Conservation (phyloP, 1,284 basidiomycete species). For the Cryptococcus amylolentus region DNA sequence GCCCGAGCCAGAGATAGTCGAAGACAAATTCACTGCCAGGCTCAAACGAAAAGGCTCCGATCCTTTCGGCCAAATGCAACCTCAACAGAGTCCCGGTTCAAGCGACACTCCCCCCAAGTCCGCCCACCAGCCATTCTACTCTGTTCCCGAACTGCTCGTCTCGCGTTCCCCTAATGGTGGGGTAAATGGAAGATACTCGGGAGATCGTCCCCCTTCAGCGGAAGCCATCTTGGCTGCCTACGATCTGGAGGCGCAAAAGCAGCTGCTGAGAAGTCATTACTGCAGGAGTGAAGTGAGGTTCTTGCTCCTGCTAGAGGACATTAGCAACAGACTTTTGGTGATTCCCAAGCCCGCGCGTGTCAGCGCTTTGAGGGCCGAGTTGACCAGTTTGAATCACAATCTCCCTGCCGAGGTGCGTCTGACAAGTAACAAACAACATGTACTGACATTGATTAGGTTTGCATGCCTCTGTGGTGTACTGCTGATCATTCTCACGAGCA, state of each 20-base stretch:
- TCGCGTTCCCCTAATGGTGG: slow-evolving; percentile 9
- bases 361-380: slow-evolving; percentile 88
- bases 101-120: slow-evolving; percentile 25
- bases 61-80: slow-evolving; percentile 36
- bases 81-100: slow-evolving; percentile 4
- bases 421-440: not conserved
- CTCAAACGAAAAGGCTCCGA: slow-evolving; percentile 26
- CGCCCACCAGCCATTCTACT: slow-evolving; percentile 56
- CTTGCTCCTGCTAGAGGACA: slow-evolving; percentile 81
- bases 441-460: slow-evolving; percentile 46
- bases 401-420: slow-evolving; percentile 79
- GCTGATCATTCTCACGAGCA: slow-evolving; percentile 55
- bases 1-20: slow-evolving; percentile 9
- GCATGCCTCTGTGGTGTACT: slow-evolving; percentile 94
- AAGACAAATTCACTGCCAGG: not conserved
- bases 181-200: slow-evolving; percentile 10
- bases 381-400: slow-evolving; percentile 93
- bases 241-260: slow-evolving; percentile 62
- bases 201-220: slow-evolving; percentile 51
- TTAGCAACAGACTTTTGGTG: slow-evolving; percentile 85
- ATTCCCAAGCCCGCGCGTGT: slow-evolving; percentile 92
- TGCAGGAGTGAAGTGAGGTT: slow-evolving; percentile 92
- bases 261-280: slow-evolving; percentile 81
- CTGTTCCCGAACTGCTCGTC: slow-evolving; percentile 55
- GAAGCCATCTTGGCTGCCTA: slow-evolving; percentile 57